phyloP scores from a whole-genome alignment of 495 filamentous ascomycete species.

The Staphylotrichum longicolle region DNA sequence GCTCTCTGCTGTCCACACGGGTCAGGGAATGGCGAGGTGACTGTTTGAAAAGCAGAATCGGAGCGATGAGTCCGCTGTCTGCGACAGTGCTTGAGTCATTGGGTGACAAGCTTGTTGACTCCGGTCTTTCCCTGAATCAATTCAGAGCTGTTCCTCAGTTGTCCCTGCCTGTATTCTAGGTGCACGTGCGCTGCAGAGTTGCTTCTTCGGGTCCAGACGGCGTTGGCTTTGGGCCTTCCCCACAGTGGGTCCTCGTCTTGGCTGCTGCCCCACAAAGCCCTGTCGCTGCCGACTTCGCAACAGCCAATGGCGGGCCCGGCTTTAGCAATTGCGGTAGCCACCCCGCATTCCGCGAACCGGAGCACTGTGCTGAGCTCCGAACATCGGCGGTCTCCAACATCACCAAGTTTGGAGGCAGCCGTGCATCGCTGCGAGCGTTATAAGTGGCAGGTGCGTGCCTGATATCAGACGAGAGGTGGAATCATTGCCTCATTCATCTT shows the following conservation, averaged over 20 bases:
- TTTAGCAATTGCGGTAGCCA: constrained; percentile 38
- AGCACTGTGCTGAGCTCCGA: constrained; percentile 32
- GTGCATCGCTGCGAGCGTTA: not conserved
- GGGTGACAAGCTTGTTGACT: no score
- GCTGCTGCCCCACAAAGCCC: constrained; percentile 7
- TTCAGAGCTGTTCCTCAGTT: no score
- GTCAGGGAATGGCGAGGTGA: no score
- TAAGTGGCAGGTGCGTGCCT: not conserved
- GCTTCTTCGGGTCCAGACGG: constrained; percentile 7
- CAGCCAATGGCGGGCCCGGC: constrained; percentile 27
- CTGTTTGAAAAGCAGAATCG: not conserved
- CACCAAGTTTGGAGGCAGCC: constrained; percentile 13
- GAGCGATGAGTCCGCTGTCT: not conserved
- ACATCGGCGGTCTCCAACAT: constrained; percentile 29
- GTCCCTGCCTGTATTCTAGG: not conserved
- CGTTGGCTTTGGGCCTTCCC: constrained; percentile 1
- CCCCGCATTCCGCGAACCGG: constrained; percentile 44
- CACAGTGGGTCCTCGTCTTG: constrained; percentile 5
- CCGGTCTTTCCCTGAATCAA: no score
- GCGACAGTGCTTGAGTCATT: no score
- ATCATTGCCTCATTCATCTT: constrained; percentile 1
- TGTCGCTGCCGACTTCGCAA: not conserved
- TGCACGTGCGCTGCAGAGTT: constrained; percentile 7
- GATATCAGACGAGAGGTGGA: not conserved
- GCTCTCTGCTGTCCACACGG: no score